Evolutionary conservation across 1,284 basidiomycete species (phyloP).

Genomic region (Ceratobasidium sp.): DNA sequence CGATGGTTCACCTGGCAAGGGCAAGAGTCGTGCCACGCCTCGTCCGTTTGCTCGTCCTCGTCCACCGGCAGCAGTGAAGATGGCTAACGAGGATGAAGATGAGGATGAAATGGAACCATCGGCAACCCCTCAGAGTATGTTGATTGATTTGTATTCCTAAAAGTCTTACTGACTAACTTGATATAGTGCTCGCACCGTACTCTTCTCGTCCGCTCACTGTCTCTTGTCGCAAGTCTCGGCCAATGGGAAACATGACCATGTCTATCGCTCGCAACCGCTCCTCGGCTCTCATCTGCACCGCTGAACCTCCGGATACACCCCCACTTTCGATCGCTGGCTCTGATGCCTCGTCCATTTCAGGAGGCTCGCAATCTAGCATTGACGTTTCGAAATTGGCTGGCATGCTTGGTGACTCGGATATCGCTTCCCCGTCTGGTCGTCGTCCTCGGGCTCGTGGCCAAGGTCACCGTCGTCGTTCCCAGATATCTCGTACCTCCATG

Average conservation of each 20-base stretch:
- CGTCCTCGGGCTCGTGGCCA: constrained; percentile 62
- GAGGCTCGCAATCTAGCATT: constrained; percentile 76
- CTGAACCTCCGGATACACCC: constrained; percentile 71
- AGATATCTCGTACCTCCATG: constrained; percentile 64
- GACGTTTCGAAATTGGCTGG: constrained; percentile 67
- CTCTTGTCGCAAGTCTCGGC: constrained; percentile 9
- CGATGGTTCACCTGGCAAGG: constrained; percentile 26
- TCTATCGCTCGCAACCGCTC: constrained; percentile 66
- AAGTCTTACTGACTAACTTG: neutral
- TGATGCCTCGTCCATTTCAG: constrained; percentile 56
- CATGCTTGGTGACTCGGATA: constrained; percentile 58
- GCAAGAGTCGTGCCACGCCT: constrained; percentile 1
- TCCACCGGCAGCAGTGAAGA: neutral
- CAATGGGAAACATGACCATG: constrained; percentile 48
- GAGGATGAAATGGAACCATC: neutral
- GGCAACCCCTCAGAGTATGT: neutral
- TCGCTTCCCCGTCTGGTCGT: constrained; percentile 50
- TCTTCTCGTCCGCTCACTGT: neutral
- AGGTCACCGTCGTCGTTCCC: constrained; percentile 71
- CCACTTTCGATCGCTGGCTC: constrained; percentile 67
- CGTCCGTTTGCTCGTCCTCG: constrained; percentile 28
- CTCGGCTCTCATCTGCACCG: constrained; percentile 53
- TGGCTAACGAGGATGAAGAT: neutral
- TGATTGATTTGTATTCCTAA: neutral
- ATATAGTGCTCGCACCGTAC: neutral